Base-by-base conservation (phyloP, 805 yeast genomes). In the Kregervanrija delftensis region DNA sequence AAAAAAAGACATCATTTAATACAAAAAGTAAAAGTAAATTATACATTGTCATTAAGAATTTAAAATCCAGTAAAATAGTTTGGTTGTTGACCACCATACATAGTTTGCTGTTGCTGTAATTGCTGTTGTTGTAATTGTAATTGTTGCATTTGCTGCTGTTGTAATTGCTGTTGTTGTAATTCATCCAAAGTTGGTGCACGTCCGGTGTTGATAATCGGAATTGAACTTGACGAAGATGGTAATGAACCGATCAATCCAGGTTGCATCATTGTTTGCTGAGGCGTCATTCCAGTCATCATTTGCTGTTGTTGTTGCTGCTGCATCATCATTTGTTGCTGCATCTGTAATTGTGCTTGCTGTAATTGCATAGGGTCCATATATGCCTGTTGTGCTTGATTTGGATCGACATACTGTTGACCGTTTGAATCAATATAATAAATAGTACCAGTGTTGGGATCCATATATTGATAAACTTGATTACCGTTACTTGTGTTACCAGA, bases 401-500 rank as follows among this genome's bases (percentile, higher is more conserved):
- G 74, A 54, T 74, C 77, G 45, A 74, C 56, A 50, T 74, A 75
- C 54, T 82, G 85, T 54, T 83, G 88, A 2, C 83, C 83, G 38
- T 74, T 78, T 10, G 80, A 73, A 55, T 84, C 90, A 33, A 83
- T 76, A 53, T 83, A 84, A 32, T 76, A 72, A 4, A 82, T 63
- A 40, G 77, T 73, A 11, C 91, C 90, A 0, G 88, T 81, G 8
- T 73, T 66, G 2, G 89, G 88, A 53, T 84, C 90, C 15, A 82
- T 71, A 57, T 79, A 84, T 56, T 83, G 91, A 54, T 66, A 83
- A 62, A 71, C 79, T 60, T 68, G 83, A 42, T 49, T 51, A 30
- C 54, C 53, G 61, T 75, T 64, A 49, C 66, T 45, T 33, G 65
- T 57, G 46, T 56, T 59, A 41, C 56, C 59, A 8, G 51, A 57